Conservation (phyloP, 345 rosid genomes). For the Eucalyptus lansdowneana region DNA sequence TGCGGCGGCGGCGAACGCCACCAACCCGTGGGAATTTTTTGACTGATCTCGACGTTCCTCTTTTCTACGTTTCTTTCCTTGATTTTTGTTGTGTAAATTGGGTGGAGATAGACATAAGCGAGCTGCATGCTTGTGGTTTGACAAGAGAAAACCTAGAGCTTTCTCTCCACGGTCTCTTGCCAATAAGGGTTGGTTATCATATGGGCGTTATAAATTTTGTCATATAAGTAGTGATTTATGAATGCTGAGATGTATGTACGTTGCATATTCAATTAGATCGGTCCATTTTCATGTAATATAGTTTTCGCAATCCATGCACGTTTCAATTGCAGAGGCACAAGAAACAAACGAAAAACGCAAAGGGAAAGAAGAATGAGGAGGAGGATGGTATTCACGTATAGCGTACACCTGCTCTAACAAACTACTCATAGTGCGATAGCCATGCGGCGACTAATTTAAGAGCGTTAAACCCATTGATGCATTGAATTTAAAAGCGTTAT, state of each 20-base stretch:
- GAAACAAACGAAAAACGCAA: too few species aligned
- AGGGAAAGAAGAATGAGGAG: too few species aligned
- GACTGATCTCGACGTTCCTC: conserved; percentile 5
- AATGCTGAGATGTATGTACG: background rate
- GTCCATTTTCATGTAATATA: background rate
- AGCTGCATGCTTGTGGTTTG: background rate
- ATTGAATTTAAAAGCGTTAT: too few species aligned
- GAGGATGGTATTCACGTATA: too few species aligned
- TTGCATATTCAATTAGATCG: background rate
- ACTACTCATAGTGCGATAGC: too few species aligned
- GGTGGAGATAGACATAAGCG: background rate
- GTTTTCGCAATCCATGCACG: background rate
- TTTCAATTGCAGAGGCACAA: background rate
- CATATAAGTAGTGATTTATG: background rate
- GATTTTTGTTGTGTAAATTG: background rate
- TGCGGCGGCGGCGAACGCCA: background rate
- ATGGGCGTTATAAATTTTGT: background rate
- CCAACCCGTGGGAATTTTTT: conserved; percentile 25
- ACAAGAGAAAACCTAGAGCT: background rate
- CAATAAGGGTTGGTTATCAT: background rate
- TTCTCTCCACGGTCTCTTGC: background rate
- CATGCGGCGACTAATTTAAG: too few species aligned
- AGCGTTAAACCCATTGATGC: too few species aligned
- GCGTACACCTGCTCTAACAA: too few species aligned
- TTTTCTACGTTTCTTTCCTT: background rate